phyloP scores from a whole-genome alignment of 2,329 filamentous ascomycete species.

The Ceratocystis cacaofunesta region DNA sequence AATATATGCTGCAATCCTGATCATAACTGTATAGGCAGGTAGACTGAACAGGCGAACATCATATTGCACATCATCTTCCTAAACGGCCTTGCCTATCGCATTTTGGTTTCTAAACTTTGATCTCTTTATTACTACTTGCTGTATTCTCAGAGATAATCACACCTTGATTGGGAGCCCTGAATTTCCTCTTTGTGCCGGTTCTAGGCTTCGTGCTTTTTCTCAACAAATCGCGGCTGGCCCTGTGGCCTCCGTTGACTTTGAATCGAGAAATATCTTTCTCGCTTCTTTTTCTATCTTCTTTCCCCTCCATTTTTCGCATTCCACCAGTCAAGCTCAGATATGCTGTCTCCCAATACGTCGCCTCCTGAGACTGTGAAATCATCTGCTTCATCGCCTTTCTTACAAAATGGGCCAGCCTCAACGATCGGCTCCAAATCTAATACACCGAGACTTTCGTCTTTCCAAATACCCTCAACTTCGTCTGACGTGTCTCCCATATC shows the following conservation, averaged over 20 bases:
- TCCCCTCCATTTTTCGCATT: not conserved
- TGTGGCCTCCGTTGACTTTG: conserved; percentile 7
- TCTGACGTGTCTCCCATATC: not conserved
- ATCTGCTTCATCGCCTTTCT: not conserved
- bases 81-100: not conserved
- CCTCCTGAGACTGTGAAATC: not conserved
- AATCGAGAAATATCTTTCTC: not conserved
- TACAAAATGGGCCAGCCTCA: not conserved
- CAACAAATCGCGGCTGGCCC: conserved; percentile 3
- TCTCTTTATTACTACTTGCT: not conserved
- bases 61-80: conserved; percentile 1
- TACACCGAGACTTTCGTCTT: not conserved
- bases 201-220: not conserved
- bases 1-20: not conserved
- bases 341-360: not conserved
- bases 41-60: not conserved
- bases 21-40: not conserved
- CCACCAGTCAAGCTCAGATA: not conserved
- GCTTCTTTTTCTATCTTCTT: not conserved
- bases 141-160: conserved; percentile 1
- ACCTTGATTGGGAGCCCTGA: not conserved
- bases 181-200: not conserved
- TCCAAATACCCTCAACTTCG: not conserved
- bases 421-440: not conserved
- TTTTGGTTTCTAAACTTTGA: not conserved